A percentile compares a stretch with the other conserved stretches of the same genome.
These are phyloP conservation scores for Heterobasidion irregulare DNA, from an alignment of 1,284 basidiomycete genomes.

Conservation along the genomic window DNA sequence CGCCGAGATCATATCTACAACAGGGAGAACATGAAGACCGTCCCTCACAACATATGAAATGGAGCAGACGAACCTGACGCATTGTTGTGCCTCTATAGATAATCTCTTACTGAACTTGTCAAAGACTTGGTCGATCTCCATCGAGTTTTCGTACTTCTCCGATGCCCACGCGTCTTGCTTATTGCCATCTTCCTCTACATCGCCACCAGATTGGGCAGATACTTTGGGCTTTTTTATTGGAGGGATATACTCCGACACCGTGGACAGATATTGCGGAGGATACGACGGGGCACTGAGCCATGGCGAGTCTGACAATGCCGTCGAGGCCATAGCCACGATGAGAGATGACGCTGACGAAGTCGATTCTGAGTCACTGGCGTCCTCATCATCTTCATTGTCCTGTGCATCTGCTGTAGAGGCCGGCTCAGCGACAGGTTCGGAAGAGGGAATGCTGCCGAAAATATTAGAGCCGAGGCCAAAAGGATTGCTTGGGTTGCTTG, in stretches of 20 bases:
- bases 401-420: neutral
- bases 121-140: constrained; percentile 70
- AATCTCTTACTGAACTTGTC: constrained; percentile 71
- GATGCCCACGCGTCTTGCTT: constrained; percentile 45
- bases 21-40: neutral
- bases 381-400: constrained; percentile 25
- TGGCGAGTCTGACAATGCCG: constrained; percentile 46
- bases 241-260: constrained; percentile 59
- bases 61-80: constrained; percentile 50
- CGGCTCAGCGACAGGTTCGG: neutral
- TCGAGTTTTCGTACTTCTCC: constrained; percentile 73
- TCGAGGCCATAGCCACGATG: constrained; percentile 43
- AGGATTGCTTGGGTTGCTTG: constrained; percentile 19
- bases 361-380: constrained; percentile 13
- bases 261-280: constrained; percentile 65
- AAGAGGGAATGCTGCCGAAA: constrained; percentile 33
- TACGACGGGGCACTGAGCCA: constrained; percentile 61
- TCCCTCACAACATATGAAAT: neutral
- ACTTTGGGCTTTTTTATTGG: constrained; percentile 42
- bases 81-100: constrained; percentile 62
- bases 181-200: constrained; percentile 31
- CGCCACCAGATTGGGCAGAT: constrained; percentile 24
- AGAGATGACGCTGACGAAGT: constrained; percentile 18
- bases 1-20: constrained; percentile 66
- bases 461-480: constrained; percentile 57